phyloP scores from a whole-genome alignment of 306 rosid genomes.

The Fagus crenata region DNA sequence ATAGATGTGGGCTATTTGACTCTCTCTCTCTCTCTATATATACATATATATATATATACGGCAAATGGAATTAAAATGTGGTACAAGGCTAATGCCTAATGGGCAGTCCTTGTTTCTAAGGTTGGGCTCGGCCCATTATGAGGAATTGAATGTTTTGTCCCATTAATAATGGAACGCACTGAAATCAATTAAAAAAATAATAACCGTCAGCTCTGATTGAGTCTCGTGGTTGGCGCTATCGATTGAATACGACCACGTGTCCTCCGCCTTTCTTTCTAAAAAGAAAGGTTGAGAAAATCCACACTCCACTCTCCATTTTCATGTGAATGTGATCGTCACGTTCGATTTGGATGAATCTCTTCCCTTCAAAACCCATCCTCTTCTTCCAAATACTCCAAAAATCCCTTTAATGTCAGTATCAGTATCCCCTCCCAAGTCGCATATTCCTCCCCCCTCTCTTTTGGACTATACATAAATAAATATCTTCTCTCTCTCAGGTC shows the following conservation, averaged over 20 bases:
- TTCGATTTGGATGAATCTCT: neutral
- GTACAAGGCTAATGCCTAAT: no score
- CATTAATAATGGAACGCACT: no score
- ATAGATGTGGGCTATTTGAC: no score
- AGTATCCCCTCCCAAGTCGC: conserved; percentile 9
- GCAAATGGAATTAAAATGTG: no score
- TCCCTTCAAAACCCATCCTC: no score
- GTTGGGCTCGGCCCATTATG: no score
- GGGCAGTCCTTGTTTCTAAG: no score
- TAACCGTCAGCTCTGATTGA: neutral
- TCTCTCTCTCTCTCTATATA: no score
- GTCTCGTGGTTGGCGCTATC: conserved; percentile 6
- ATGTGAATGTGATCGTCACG: conserved; percentile 20
- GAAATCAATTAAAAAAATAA: neutral
- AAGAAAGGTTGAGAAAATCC: neutral
- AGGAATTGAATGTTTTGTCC: no score
- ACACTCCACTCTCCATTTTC: no score
- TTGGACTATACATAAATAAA: conserved; percentile 35
- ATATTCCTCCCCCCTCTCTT: conserved; percentile 41
- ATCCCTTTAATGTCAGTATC: neutral
- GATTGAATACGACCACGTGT: conserved; percentile 44
- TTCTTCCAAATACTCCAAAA: no score
- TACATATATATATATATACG: no score
- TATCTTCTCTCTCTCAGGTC: conserved; percentile 37
- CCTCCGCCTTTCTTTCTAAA: conserved; percentile 23